Conservation (phyloP, 108 stramenopile species). For the Tribonema minus region DNA sequence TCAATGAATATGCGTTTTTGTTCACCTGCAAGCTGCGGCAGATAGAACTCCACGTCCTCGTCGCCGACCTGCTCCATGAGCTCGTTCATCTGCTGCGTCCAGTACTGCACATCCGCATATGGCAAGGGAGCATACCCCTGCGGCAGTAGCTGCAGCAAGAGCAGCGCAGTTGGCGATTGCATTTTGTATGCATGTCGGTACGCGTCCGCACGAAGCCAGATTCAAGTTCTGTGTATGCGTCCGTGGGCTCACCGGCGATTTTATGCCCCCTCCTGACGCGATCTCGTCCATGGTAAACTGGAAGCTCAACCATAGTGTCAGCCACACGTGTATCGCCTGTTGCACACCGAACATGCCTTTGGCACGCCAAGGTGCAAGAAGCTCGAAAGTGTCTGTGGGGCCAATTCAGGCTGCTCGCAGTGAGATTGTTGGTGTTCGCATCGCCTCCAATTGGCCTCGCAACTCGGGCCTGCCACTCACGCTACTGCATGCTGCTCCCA, state of each 20-base stretch:
- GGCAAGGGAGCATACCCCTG: neutral
- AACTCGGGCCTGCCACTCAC: too few relatives aligned
- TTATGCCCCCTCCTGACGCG: neutral
- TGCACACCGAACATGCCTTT: neutral
- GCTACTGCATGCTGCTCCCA: too few relatives aligned
- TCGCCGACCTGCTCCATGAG: slow-evolving; percentile 22
- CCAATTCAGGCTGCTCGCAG: too few relatives aligned
- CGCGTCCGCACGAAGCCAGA: neutral
- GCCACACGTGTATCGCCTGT: neutral
- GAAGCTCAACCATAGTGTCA: slow-evolving; percentile 47
- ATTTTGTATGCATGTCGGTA: neutral
- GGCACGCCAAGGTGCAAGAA: too few relatives aligned
- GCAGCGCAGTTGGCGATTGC: too few relatives aligned
- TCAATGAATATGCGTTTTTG: too few relatives aligned
- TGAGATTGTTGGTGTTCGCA: too few relatives aligned
- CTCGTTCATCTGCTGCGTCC: slow-evolving; percentile 5
- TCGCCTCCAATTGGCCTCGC: too few relatives aligned
- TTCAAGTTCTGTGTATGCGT: too few relatives aligned
- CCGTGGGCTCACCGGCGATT: too few relatives aligned
- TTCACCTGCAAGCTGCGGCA: slow-evolving; percentile 33
- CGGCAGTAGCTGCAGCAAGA: too few relatives aligned
- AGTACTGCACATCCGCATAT: neutral
- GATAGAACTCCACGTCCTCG: slow-evolving; percentile 31
- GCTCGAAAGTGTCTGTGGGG: too few relatives aligned
- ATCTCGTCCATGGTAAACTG: slow-evolving; percentile 26